Percentiles rank a stretch among this genome's conserved stretches.
These are phyloP conservation scores for Clarireedia homoeocarpa DNA, from an alignment of 2,329 filamentous ascomycete genomes.

Conservation along the genomic window DNA sequence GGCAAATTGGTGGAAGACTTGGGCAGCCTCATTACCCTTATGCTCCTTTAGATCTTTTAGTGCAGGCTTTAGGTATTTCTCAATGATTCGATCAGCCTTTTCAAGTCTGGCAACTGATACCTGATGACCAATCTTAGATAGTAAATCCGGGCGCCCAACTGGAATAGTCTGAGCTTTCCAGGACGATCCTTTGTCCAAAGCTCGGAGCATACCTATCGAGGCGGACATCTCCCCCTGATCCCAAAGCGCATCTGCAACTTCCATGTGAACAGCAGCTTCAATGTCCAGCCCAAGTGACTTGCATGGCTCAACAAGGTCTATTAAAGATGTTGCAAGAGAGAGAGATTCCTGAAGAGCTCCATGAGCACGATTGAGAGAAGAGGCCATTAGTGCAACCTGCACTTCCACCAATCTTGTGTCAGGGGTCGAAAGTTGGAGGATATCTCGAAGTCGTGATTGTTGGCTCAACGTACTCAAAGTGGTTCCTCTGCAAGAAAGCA, in stretches of 20 bases:
- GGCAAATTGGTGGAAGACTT: conserved; percentile 92
- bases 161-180: conserved; percentile 62
- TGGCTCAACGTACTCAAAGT: conserved; percentile 73
- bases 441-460: conserved; percentile 53
- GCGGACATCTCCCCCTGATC: conserved; percentile 84
- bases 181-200: conserved; percentile 54
- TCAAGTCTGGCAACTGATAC: conserved; percentile 85
- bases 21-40: conserved; percentile 66
- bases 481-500: conserved; percentile 77
- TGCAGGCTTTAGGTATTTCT: conserved; percentile 76
- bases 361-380: conserved; percentile 70
- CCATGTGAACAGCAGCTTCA: conserved; percentile 68
- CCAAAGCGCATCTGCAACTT: conserved; percentile 87
- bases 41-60: conserved; percentile 68
- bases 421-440: conserved; percentile 51
- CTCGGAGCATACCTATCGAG: conserved; percentile 82
- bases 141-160: conserved; percentile 67
- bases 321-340: conserved; percentile 77
- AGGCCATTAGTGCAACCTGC: conserved; percentile 66
- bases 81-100: conserved; percentile 84
- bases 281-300: conserved; percentile 65
- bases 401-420: conserved; percentile 67
- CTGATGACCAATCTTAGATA: conserved; percentile 82
- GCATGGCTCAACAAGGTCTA: conserved; percentile 64
- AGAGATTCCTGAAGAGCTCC: conserved; percentile 79